phyloP scores from a whole-genome alignment of 176 grass and related monocot genomes.

The Saccharum officinarum region DNA sequence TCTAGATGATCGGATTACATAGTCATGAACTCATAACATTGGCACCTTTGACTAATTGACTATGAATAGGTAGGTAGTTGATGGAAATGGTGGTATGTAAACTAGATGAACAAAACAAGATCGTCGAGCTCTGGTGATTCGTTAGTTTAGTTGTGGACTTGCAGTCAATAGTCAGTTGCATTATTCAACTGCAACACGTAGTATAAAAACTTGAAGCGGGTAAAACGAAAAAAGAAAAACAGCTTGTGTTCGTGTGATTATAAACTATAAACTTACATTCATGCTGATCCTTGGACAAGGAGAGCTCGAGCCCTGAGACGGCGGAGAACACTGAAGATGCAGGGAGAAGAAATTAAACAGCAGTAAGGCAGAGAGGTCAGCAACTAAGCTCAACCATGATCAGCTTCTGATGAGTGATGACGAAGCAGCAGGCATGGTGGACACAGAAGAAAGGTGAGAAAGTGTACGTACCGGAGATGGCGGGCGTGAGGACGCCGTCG shows the following conservation, averaged over 20 bases:
- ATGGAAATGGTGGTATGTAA: neutral
- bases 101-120: neutral
- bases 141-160: neutral
- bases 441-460: no score
- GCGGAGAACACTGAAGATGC: conserved; percentile 84
- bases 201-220: no score
- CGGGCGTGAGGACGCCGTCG: conserved; percentile 92
- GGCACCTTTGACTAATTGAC: neutral
- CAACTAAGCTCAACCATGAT: neutral
- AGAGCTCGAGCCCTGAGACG: conserved; percentile 91
- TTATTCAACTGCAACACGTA: no score
- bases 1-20: neutral
- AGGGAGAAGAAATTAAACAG: neutral
- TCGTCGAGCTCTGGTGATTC: neutral
- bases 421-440: neutral
- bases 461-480: conserved; percentile 58
- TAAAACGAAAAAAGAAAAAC: neutral
- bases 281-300: conserved; percentile 85
- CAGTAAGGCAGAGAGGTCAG: neutral
- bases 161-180: neutral
- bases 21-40: neutral
- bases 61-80: neutral
- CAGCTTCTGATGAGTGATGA: no score
- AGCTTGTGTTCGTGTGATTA: neutral
- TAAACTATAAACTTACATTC: conserved; percentile 60